phyloP scores from a whole-genome alignment of 2,329 filamentous ascomycete genomes.

The Aspergillus spinulosporus region DNA sequence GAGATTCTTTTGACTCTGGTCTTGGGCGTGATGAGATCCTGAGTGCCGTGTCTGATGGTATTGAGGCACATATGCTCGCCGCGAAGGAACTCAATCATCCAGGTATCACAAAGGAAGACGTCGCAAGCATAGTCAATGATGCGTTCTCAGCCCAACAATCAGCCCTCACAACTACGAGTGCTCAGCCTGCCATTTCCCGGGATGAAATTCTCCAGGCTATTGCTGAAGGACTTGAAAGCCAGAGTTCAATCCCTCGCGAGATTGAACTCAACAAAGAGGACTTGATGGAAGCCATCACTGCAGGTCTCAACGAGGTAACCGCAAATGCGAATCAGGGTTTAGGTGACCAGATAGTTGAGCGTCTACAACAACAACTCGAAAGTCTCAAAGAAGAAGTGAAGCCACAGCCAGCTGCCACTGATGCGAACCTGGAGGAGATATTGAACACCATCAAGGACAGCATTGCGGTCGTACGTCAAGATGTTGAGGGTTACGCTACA shows the following conservation, averaged over 20 bases:
- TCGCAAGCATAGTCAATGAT: conserved; percentile 34
- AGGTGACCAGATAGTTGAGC: conserved; percentile 60
- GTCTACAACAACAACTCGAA: conserved; percentile 60
- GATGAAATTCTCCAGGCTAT: conserved; percentile 60
- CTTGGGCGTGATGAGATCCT: conserved; percentile 59
- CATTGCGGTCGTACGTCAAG: conserved; percentile 72
- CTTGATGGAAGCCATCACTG: conserved; percentile 60
- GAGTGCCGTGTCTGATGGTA: conserved; percentile 60
- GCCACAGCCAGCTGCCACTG: conserved; percentile 75
- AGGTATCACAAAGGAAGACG: conserved; percentile 33
- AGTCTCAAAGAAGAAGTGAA: conserved; percentile 68
- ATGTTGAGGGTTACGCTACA: conserved; percentile 81
- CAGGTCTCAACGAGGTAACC: conserved; percentile 55
- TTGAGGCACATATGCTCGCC: conserved; percentile 49
- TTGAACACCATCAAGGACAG: conserved; percentile 86
- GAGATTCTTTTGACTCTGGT: conserved; percentile 33
- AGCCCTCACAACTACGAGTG: conserved; percentile 27
- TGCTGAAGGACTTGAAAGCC: conserved; percentile 56
- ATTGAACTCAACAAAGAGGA: conserved; percentile 58
- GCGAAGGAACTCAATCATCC: conserved; percentile 57
- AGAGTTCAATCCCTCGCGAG: conserved; percentile 55
- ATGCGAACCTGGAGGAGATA: conserved; percentile 82
- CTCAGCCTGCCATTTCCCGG: conserved; percentile 50
- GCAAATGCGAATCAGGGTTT: conserved; percentile 53
- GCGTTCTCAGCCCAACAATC: conserved; percentile 35